Conservation (phyloP, 2,329 filamentous ascomycete genomes). For the Coniochaeta sp. region DNA sequence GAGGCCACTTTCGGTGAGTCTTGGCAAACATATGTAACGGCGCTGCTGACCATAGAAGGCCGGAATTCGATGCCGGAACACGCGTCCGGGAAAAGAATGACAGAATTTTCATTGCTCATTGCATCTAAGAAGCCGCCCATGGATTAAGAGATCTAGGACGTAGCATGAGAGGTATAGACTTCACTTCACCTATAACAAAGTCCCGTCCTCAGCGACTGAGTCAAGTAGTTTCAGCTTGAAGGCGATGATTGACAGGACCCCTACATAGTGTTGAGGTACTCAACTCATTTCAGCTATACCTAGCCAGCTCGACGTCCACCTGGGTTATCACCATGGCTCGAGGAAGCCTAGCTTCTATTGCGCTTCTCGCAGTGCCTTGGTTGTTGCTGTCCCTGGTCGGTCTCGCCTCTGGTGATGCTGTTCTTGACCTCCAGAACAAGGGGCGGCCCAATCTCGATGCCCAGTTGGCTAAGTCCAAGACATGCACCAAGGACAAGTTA, state of each 20-base stretch:
- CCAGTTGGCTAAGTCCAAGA: constrained; percentile 20
- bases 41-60: background rate
- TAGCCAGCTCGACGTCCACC: background rate
- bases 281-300: background rate
- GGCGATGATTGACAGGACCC: background rate
- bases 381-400: constrained; percentile 8
- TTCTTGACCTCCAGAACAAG: constrained; percentile 19
- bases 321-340: constrained; percentile 11
- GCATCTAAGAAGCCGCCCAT: background rate
- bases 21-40: background rate
- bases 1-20: background rate
- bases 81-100: background rate
- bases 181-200: background rate
- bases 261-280: background rate
- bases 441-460: constrained; percentile 17
- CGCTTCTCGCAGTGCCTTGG: constrained; percentile 14
- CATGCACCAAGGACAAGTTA: constrained; percentile 22
- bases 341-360: constrained; percentile 9
- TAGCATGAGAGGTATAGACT: background rate
- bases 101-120: background rate
- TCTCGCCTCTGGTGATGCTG: constrained; percentile 15
- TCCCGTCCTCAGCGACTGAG: background rate
- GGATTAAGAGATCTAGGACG: background rate
- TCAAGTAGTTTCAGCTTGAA: background rate
- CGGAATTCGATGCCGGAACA: background rate